Evolutionary conservation across 2,329 filamentous ascomycete species (phyloP).

Genomic region (Pochonia chlamydosporia): DNA sequence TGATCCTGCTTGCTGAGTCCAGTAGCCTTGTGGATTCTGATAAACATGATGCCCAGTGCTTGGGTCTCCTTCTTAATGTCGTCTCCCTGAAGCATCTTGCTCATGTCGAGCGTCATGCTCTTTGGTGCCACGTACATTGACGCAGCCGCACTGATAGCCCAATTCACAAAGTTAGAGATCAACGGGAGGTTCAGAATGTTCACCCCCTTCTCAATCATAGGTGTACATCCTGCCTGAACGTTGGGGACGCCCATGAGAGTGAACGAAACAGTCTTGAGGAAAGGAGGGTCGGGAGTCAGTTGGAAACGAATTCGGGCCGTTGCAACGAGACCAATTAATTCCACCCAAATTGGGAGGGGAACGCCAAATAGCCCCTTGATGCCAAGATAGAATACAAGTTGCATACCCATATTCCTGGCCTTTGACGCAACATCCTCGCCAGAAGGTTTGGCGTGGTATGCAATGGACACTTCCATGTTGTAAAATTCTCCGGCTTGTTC

Average conservation of each 20-base stretch:
- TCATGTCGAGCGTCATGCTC: constrained; percentile 85
- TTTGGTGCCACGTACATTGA: constrained; percentile 94
- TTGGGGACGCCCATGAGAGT: constrained; percentile 93
- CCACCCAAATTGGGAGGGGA: constrained; percentile 81
- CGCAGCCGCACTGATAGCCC: constrained; percentile 80
- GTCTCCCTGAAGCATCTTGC: constrained; percentile 86
- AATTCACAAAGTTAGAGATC: constrained; percentile 96
- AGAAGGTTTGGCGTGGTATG: constrained; percentile 81
- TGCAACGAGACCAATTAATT: constrained; percentile 84
- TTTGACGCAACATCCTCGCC: constrained; percentile 67
- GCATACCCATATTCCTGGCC: constrained; percentile 95
- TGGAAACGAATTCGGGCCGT: constrained; percentile 79
- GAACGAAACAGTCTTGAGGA: constrained; percentile 85
- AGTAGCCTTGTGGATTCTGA: constrained; percentile 82
- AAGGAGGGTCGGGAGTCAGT: constrained; percentile 85
- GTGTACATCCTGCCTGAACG: constrained; percentile 81
- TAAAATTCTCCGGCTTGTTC: constrained; percentile 91
- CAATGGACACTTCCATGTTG: constrained; percentile 84
- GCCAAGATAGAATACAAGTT: constrained; percentile 88
- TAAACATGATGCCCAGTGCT: constrained; percentile 84
- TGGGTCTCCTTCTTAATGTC: constrained; percentile 84
- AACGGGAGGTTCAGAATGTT: constrained; percentile 88
- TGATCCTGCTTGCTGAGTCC: constrained; percentile 88
- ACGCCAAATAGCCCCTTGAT: constrained; percentile 85
- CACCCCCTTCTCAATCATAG: constrained; percentile 84